Evolutionary conservation across 2,329 filamentous ascomycete species (phyloP).

Genomic region (Talaromyces islandicus): DNA sequence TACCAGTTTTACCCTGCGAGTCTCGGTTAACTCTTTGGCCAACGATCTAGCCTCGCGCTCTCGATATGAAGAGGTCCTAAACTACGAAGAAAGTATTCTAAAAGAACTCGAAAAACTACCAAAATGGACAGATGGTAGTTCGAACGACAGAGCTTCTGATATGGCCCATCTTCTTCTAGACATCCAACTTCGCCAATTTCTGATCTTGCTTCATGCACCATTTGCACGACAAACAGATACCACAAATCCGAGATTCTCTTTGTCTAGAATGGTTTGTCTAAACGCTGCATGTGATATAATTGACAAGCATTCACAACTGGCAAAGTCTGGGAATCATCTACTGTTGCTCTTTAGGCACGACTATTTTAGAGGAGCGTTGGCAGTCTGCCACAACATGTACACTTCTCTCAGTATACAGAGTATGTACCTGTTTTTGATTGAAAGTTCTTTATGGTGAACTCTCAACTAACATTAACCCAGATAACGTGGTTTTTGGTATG

Average conservation of each 20-base stretch:
- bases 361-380: conserved; percentile 17
- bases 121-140: conserved; percentile 10
- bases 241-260: conserved; percentile 17
- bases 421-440: background rate
- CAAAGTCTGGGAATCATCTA: conserved; percentile 4
- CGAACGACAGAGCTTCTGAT: background rate
- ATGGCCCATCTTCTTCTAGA: conserved; percentile 18
- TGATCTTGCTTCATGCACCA: conserved; percentile 24
- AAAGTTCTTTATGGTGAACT: background rate
- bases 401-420: conserved; percentile 4
- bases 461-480: conserved; percentile 1
- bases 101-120: conserved; percentile 20
- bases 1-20: conserved; percentile 19
- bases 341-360: conserved; percentile 16
- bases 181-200: conserved; percentile 23
- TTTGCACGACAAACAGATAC: conserved; percentile 18
- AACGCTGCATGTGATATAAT: conserved; percentile 15
- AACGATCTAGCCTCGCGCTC: conserved; percentile 20
- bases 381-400: conserved; percentile 16
- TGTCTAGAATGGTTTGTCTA: conserved; percentile 21
- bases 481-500: conserved; percentile 13
- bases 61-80: conserved; percentile 19
- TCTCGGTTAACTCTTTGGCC: conserved; percentile 20
- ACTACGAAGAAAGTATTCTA: conserved; percentile 21
- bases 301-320: conserved; percentile 12